These are phyloP conservation scores for Mucor plumbeus DNA, from an alignment of 371 early-diverging fungal species.

Conservation along the genomic window DNA sequence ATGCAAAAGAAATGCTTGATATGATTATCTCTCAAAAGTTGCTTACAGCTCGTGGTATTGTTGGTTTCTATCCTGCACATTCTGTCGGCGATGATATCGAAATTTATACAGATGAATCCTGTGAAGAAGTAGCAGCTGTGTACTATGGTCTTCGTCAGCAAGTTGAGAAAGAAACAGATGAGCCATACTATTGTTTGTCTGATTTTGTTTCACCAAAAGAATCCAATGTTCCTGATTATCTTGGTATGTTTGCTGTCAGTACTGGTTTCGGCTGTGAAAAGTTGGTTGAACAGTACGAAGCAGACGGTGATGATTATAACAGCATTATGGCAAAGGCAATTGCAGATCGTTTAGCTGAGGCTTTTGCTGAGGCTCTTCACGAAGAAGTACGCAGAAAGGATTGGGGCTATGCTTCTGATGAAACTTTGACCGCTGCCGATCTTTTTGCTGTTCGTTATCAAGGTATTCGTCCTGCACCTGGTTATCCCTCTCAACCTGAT, in stretches of 20 bases:
- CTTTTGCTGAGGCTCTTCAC: constrained; percentile 88
- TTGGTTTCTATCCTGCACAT: constrained; percentile 91
- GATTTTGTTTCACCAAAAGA: constrained; percentile 88
- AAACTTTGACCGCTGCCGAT: constrained; percentile 75
- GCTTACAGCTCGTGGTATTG: constrained; percentile 74
- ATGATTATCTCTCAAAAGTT: constrained; percentile 74
- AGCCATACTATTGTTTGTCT: constrained; percentile 86
- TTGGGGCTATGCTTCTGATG: constrained; percentile 89
- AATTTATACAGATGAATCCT: constrained; percentile 73
- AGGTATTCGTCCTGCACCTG: constrained; percentile 94
- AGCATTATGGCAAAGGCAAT: constrained; percentile 93
- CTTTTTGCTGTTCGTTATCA: constrained; percentile 88
- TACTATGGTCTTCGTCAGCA: constrained; percentile 84
- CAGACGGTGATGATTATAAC: constrained; percentile 84
- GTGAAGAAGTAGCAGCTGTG: constrained; percentile 64
- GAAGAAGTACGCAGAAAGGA: constrained; percentile 80
- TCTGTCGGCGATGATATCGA: constrained; percentile 87
- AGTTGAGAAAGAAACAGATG: constrained; percentile 73
- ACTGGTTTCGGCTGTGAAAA: constrained; percentile 90
- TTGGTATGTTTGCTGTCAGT: constrained; percentile 91
- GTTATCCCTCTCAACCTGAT: constrained; percentile 88
- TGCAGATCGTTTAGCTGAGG: constrained; percentile 93
- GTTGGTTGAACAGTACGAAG: constrained; percentile 71
- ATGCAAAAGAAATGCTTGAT: constrained; percentile 81
- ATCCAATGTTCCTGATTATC: constrained; percentile 77